Conservation (phyloP, 495 filamentous ascomycete genomes). For the Xanthoparmelia taractica region DNA sequence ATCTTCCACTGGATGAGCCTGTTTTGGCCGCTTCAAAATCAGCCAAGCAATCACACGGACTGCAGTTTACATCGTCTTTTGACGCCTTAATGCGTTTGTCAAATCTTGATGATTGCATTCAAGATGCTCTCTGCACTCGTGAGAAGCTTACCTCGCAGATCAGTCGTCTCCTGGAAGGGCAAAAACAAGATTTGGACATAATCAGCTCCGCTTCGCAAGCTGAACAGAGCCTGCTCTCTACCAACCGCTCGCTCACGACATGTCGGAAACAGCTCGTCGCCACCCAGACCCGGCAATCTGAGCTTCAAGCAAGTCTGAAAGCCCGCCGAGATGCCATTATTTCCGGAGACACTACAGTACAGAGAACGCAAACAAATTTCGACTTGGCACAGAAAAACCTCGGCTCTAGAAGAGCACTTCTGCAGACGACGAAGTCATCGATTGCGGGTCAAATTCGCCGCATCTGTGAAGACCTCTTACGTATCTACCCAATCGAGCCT, state of each 20-base stretch:
- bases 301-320: constrained; percentile 58
- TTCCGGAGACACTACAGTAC: constrained; percentile 51
- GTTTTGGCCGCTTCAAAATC: constrained; percentile 25
- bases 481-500: constrained; percentile 73
- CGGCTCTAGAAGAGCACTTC: constrained; percentile 42
- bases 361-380: constrained; percentile 40
- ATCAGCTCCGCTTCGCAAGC: constrained; percentile 52
- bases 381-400: constrained; percentile 54
- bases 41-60: constrained; percentile 38
- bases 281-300: constrained; percentile 50
- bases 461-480: constrained; percentile 71
- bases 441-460: constrained; percentile 75
- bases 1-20: constrained; percentile 43
- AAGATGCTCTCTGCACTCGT: constrained; percentile 77
- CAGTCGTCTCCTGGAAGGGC: constrained; percentile 56
- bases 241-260: constrained; percentile 50
- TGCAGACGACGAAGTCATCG: constrained; percentile 50
- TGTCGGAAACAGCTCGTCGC: constrained; percentile 59
- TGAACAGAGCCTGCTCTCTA: constrained; percentile 52
- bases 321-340: constrained; percentile 60
- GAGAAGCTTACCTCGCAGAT: constrained; percentile 71
- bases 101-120: constrained; percentile 84
- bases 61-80: constrained; percentile 68
- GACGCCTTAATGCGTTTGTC: constrained; percentile 83
- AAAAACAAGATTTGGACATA: constrained; percentile 36